These are phyloP conservation scores for Geranomyces michiganensis DNA, from an alignment of 192 early-diverging fungal species.

Conservation along the genomic window DNA sequence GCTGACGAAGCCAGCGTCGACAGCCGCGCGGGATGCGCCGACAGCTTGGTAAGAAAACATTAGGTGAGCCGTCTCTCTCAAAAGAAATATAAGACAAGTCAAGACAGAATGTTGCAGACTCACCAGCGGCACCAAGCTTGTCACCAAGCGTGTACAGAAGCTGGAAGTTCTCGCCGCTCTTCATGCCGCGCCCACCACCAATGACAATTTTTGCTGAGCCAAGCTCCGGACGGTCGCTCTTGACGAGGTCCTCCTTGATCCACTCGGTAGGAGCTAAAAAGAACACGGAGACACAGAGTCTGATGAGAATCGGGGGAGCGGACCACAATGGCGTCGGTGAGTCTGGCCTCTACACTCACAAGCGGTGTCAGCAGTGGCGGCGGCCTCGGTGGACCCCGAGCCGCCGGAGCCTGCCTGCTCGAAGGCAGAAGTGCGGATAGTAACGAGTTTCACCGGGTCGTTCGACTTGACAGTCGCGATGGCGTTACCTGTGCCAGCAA, in stretches of 20 bases:
- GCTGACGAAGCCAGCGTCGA: conserved; percentile 94
- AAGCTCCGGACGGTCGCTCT: conserved; percentile 95
- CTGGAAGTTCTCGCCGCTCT: conserved; percentile 94
- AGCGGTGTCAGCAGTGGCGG: conserved; percentile 63
- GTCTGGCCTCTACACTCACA: conserved; percentile 8
- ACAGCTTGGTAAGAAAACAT: conserved; percentile 54
- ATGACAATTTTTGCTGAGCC: conserved; percentile 85
- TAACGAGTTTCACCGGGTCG: conserved; percentile 85
- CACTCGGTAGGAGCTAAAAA: conserved; percentile 65
- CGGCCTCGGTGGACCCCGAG: conserved; percentile 67
- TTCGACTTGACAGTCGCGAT: conserved; percentile 93
- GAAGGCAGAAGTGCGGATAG: conserved; percentile 91
- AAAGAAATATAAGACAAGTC: background rate
- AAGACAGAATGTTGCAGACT: no score
- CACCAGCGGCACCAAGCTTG: conserved; percentile 90
- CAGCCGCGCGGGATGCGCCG: conserved; percentile 96
- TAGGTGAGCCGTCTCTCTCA: background rate
- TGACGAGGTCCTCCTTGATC: conserved; percentile 86
- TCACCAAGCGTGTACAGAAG: conserved; percentile 91
- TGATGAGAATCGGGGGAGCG: background rate
- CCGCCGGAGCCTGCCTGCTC: conserved; percentile 64
- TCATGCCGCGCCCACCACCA: conserved; percentile 93
- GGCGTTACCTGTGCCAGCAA: conserved; percentile 72
- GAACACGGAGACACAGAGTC: background rate
- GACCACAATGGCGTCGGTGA: no score